These are phyloP conservation scores for Patellifolia procumbens DNA, from an alignment of 179 eudicot genomes.

Conservation along the genomic window DNA sequence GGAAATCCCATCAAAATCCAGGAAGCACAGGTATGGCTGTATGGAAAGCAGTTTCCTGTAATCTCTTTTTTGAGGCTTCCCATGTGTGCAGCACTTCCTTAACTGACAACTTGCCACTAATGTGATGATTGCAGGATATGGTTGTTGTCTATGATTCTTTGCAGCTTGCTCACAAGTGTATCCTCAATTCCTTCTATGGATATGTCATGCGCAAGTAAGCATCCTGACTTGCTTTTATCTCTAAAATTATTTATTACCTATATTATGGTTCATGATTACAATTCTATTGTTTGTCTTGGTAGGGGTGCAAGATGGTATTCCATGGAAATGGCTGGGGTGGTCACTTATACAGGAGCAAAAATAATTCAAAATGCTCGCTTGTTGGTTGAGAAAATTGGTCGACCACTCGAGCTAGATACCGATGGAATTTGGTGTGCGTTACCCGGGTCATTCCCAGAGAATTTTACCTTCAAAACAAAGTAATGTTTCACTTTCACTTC, in stretches of 20 bases:
- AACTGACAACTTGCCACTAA: background rate
- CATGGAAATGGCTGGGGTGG: constrained; percentile 99
- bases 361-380: constrained; percentile 97
- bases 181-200: constrained; percentile 96
- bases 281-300: constrained; percentile 11
- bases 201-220: constrained; percentile 99
- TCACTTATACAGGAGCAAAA: constrained; percentile 97
- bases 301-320: constrained; percentile 99
- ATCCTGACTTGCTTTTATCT: background rate
- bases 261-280: constrained; percentile 14
- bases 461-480: constrained; percentile 87
- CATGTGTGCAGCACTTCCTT: background rate
- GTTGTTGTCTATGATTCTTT: constrained; percentile 91
- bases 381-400: constrained; percentile 89
- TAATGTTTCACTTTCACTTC: constrained; percentile 33
- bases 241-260: background rate
- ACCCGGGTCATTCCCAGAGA: constrained; percentile 98
- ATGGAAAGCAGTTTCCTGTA: background rate
- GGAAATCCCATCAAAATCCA: constrained; percentile 94
- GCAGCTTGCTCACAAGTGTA: constrained; percentile 99
- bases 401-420: constrained; percentile 96
- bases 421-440: constrained; percentile 98
- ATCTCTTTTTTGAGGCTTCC: constrained; percentile 10
- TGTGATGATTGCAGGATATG: constrained; percentile 72
- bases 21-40: constrained; percentile 81